phyloP scores from a whole-genome alignment of 116 monocot genomes.

The Trichopus zeylanicus region DNA sequence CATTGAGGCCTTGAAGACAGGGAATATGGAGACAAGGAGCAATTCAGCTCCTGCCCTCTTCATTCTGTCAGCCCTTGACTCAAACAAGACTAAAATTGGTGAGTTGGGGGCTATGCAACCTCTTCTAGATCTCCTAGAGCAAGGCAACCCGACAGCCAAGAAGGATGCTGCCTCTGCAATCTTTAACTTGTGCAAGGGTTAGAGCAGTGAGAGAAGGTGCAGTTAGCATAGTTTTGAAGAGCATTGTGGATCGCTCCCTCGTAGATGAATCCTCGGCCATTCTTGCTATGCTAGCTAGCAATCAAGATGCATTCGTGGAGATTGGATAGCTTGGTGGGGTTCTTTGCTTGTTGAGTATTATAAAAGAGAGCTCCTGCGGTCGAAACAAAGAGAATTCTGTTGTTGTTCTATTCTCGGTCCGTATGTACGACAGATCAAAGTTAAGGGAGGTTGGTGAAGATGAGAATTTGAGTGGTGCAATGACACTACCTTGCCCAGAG shows the following conservation, averaged over 20 bases:
- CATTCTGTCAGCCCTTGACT: conserved; percentile 63
- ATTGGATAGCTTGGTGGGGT: conserved; percentile 34
- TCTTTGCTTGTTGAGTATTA: conserved; percentile 24
- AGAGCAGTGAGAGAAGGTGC: conserved; percentile 39
- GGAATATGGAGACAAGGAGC: conserved; percentile 47
- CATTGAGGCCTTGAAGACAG: conserved; percentile 37
- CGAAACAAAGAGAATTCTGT: conserved; percentile 58
- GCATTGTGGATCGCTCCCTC: conserved; percentile 26
- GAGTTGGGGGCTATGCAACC: conserved; percentile 45
- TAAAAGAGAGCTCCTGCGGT: conserved; percentile 27
- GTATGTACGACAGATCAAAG: conserved; percentile 34
- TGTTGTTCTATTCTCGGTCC: conserved; percentile 43
- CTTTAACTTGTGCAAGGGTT: conserved; percentile 38
- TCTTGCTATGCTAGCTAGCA: conserved; percentile 49
- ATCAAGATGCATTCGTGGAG: conserved; percentile 40
- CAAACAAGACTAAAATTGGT: conserved; percentile 70
- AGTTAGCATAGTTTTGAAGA: conserved; percentile 26
- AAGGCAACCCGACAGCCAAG: conserved; percentile 39
- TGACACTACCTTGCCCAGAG: conserved; percentile 33
- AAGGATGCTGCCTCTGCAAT: too few species aligned
- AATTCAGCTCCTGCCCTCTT: conserved; percentile 85
- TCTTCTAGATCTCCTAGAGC: conserved; percentile 50
- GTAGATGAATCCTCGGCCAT: conserved; percentile 56
- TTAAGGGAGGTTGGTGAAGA: too few species aligned
- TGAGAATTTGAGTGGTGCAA: conserved; percentile 30